Base-by-base conservation (phyloP, 371 early-diverging fungal genomes). In the Apophysomyces variabilis region DNA sequence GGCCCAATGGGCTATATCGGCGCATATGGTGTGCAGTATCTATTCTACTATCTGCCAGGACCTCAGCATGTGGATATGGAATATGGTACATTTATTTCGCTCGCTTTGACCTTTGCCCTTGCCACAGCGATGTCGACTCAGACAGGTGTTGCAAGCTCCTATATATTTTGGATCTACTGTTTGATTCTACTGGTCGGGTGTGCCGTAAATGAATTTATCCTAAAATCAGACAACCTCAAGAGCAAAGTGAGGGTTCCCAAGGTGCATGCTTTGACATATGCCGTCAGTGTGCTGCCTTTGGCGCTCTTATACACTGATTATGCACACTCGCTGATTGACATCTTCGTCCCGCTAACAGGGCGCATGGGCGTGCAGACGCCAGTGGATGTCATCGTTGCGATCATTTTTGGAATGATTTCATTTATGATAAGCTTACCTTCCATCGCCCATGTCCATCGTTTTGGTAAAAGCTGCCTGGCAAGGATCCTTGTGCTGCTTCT, bases 311-410 rank as follows among this genome's bases (percentile, higher is more conserved):
- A 83, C 63, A 77, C 78, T 11, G 85, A 80, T 43, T 75, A 81
- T 43, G 69, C 76, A 11, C 83, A 76, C 65, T 80, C 85, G 16
- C 62, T 87, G 62, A 72, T 90, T 32, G 85, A 89, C 62, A 77
- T 90, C 16, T 89, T 92, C 79, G 89, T 92, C 3, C 93, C 93
- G 0, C 72, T 92, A 62, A 87, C 90, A 0, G 93, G 91, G 6
- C 86, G 93, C 43, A 88, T 89, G 73, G 93, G 93, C 26, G 78
- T 83, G 0, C 85, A 88, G 35, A 83, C 89, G 0, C 90, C 93
- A 44, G 88, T 85, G 6, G 93, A 92, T 69, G 60, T 81, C 12
- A 88, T 92, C 64, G 85, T 90, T 11, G 83, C 87, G 1, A 68
- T 86, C 35, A 73, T 92, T 45, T 82, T 85, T 37, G 90, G 88